phyloP scores from a whole-genome alignment of 1,284 basidiomycete genomes.

The Apiotrichum porosum region DNA sequence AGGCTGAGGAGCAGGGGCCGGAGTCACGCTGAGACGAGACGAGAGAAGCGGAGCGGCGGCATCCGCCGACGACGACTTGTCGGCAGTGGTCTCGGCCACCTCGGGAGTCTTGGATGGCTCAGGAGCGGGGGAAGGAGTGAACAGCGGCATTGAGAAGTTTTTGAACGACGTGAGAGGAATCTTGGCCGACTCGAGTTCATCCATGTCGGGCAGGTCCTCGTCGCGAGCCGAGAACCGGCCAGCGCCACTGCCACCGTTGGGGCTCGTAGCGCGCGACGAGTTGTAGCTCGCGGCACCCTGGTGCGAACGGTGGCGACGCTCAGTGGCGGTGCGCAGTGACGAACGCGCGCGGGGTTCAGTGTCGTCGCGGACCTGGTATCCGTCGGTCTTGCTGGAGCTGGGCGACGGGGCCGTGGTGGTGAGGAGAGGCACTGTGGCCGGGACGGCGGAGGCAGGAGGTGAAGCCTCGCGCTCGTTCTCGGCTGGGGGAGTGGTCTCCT shows the following conservation, averaged over 20 bases:
- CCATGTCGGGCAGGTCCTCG: slow-evolving; percentile 45
- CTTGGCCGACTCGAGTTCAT: slow-evolving; percentile 41
- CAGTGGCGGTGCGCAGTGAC: slow-evolving; percentile 36
- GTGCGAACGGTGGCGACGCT: slow-evolving; percentile 37
- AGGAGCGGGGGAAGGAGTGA: background rate
- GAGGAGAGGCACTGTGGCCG: slow-evolving; percentile 33
- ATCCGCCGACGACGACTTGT: too few relatives aligned
- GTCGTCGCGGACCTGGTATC: slow-evolving; percentile 32
- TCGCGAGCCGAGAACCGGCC: slow-evolving; percentile 46
- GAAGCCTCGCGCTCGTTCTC: slow-evolving; percentile 29
- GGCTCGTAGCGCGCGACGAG: slow-evolving; percentile 33
- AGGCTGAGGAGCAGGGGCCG: slow-evolving; percentile 7
- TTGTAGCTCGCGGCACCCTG: slow-evolving; percentile 33
- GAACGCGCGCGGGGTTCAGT: slow-evolving; percentile 30
- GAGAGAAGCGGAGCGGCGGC: slow-evolving; percentile 9
- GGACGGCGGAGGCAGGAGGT: slow-evolving; percentile 23
- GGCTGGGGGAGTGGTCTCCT: slow-evolving; percentile 7
- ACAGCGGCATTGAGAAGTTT: slow-evolving; percentile 30
- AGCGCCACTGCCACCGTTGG: slow-evolving; percentile 12
- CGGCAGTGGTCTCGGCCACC: background rate
- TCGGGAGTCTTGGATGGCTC: slow-evolving; percentile 2
- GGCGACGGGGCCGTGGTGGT: slow-evolving; percentile 43
- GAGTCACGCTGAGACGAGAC: slow-evolving; percentile 10
- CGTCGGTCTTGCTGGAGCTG: slow-evolving; percentile 3
- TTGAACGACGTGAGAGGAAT: slow-evolving; percentile 39